Evolutionary conservation across 2,329 filamentous ascomycete genomes (phyloP).

Genomic region (Tolypocladium endophyticum): DNA sequence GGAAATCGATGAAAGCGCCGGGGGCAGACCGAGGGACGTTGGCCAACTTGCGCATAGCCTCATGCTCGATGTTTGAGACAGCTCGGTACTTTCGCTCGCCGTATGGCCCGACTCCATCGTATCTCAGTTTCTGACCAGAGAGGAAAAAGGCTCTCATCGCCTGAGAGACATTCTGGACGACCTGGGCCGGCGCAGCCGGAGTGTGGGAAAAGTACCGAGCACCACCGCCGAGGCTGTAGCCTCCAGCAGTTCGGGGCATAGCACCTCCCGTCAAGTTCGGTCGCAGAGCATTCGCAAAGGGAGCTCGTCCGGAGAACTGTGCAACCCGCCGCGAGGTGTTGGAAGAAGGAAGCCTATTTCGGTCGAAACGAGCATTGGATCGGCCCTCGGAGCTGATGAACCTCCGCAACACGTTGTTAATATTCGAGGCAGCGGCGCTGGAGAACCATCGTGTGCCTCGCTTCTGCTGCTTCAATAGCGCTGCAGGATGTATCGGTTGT

Average conservation of each 20-base stretch:
- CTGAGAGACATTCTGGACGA: constrained; percentile 89
- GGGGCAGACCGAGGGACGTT: constrained; percentile 44
- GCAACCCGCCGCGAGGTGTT: constrained; percentile 40
- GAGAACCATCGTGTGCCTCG: constrained; percentile 36
- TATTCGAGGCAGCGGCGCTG: constrained; percentile 27
- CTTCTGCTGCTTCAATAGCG: constrained; percentile 38
- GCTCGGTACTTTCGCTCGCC: constrained; percentile 73
- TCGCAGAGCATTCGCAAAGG: constrained; percentile 79
- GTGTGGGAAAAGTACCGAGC: constrained; percentile 85
- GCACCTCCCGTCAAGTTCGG: constrained; percentile 88
- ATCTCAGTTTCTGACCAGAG: constrained; percentile 81
- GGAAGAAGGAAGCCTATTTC: constrained; percentile 37
- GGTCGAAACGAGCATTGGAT: constrained; percentile 28
- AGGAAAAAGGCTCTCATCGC: constrained; percentile 86
- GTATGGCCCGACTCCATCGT: constrained; percentile 63
- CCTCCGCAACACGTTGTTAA: constrained; percentile 36
- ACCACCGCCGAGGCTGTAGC: constrained; percentile 67
- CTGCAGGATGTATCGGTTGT: constrained; percentile 44
- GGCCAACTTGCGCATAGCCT: constrained; percentile 58
- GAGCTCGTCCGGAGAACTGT: constrained; percentile 62
- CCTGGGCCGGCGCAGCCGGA: constrained; percentile 75
- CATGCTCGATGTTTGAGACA: constrained; percentile 64
- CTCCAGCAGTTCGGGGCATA: constrained; percentile 73
- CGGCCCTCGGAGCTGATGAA: constrained; percentile 34
- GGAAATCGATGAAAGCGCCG: constrained; percentile 83